Evolutionary conservation across 371 early-diverging fungal species (phyloP).

Genomic region (Syncephalastrum contaminatum): DNA sequence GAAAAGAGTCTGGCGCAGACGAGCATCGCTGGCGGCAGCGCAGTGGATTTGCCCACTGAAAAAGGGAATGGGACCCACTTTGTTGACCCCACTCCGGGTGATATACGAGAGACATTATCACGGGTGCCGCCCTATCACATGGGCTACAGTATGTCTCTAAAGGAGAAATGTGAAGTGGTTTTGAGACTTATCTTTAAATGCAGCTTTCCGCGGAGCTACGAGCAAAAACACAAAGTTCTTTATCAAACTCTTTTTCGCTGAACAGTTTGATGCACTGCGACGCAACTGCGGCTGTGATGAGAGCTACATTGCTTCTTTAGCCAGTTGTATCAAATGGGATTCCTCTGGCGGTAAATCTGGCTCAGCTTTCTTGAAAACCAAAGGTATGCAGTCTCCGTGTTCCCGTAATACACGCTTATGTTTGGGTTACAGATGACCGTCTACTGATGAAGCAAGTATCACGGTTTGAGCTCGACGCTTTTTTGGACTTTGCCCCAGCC

Average conservation of each 20-base stretch:
- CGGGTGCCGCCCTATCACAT: conserved; percentile 71
- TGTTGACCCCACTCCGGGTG: conserved; percentile 9
- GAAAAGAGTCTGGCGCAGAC: no score
- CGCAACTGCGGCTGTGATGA: conserved; percentile 83
- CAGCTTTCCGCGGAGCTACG: no score
- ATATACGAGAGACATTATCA: conserved; percentile 62
- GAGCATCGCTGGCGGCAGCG: conserved; percentile 6
- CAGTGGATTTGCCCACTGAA: not conserved
- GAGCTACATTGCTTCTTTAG: conserved; percentile 81
- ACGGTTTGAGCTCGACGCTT: conserved; percentile 86
- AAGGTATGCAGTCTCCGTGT: conserved; percentile 20
- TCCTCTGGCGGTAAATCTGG: conserved; percentile 93
- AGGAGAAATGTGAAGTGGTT: no score
- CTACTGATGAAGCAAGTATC: conserved; percentile 93
- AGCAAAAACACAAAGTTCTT: conserved; percentile 56
- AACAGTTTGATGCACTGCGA: conserved; percentile 92
- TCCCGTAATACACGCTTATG: not conserved
- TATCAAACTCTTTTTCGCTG: conserved; percentile 92
- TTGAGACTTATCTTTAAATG: no score
- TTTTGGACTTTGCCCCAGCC: conserved; percentile 89
- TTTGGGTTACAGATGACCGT: conserved; percentile 70
- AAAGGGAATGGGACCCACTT: not conserved
- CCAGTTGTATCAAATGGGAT: conserved; percentile 86
- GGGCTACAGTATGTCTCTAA: conserved; percentile 55
- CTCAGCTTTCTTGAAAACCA: conserved; percentile 89